A percentile compares a stretch with the other conserved stretches of the same genome.
Conservation (phyloP, 805 yeast species). For the Cyberlindnera americana region DNA sequence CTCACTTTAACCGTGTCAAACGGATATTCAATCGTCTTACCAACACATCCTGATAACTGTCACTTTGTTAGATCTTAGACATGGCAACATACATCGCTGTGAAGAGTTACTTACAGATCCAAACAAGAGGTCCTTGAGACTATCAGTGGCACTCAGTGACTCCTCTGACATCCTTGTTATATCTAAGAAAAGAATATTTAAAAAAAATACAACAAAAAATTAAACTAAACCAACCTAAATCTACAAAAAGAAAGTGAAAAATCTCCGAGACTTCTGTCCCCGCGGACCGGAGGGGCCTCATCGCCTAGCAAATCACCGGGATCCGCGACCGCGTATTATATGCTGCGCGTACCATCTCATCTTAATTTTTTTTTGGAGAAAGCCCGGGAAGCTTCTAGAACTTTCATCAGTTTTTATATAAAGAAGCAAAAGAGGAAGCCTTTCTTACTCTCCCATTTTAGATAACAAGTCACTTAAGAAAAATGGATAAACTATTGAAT, state of each 20-base stretch:
- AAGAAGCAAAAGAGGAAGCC: no score
- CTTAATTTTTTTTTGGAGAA: background rate
- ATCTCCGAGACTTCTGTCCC: no score
- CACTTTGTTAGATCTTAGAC: no score
- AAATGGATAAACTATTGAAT: constrained; percentile 84
- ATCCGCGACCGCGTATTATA: background rate
- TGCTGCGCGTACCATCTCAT: constrained; percentile 2
- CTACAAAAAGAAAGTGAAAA: background rate
- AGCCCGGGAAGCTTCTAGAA: constrained; percentile 6
- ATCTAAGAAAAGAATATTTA: no score
- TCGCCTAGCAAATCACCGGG: no score
- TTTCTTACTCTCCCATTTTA: no score
- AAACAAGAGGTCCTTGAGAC: constrained; percentile 33
- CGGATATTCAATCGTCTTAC: constrained; percentile 85
- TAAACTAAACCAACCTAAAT: background rate
- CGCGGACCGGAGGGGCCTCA: no score
- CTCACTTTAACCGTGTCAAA: constrained; percentile 91
- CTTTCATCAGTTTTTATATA: background rate
- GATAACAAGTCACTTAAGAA: no score
- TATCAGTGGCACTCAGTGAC: constrained; percentile 19
- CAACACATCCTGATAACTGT: constrained; percentile 66
- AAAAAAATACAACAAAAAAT: background rate
- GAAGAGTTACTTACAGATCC: constrained; percentile 32
- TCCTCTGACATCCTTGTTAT: constrained; percentile 1
- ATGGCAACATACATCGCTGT: no score